Evolutionary conservation across 2,329 filamentous ascomycete genomes (phyloP).

Genomic region (Ceratocystis ficicola): DNA sequence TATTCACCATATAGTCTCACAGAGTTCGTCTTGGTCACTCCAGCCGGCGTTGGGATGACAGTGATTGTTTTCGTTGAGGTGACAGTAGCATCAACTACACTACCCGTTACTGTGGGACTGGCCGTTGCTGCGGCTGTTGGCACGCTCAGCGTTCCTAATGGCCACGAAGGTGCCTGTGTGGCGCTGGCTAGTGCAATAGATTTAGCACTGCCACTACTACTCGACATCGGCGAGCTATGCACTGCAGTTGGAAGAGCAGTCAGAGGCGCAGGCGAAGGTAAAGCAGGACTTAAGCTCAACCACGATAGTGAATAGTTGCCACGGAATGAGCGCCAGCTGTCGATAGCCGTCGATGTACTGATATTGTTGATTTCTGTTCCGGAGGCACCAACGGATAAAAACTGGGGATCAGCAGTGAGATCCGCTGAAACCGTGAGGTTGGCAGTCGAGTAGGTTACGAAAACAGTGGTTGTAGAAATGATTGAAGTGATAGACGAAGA

Average conservation of each 20-base stretch:
- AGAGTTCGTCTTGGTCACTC: not conserved
- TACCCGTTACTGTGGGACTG: not conserved
- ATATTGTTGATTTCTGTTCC: not conserved
- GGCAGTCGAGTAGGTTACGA: slow-evolving; percentile 11
- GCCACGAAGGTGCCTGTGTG: slow-evolving; percentile 18
- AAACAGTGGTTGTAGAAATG: slow-evolving; percentile 7
- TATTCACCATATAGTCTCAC: slow-evolving; percentile 19
- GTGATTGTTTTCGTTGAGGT: not conserved
- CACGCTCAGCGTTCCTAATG: slow-evolving; percentile 5
- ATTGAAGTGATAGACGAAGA: slow-evolving; percentile 2
- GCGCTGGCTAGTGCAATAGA: not conserved
- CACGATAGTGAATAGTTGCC: slow-evolving; percentile 16
- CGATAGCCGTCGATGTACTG: not conserved
- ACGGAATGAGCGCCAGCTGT: slow-evolving; percentile 9
- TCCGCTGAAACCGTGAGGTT: slow-evolving; percentile 6
- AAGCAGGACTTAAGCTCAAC: slow-evolving; percentile 7
- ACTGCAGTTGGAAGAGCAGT: not conserved
- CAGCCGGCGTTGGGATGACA: not conserved
- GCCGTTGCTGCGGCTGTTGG: slow-evolving; percentile 9
- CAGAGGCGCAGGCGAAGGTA: not conserved
- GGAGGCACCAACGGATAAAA: not conserved
- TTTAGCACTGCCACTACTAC: not conserved
- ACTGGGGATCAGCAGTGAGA: not conserved
- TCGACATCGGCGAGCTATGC: not conserved
- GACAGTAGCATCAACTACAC: not conserved